Evolutionary conservation across 108 stramenopile genomes (phyloP), one percentile per base, ranked within the genome.

Genomic region (Bacterosira constricta): DNA sequence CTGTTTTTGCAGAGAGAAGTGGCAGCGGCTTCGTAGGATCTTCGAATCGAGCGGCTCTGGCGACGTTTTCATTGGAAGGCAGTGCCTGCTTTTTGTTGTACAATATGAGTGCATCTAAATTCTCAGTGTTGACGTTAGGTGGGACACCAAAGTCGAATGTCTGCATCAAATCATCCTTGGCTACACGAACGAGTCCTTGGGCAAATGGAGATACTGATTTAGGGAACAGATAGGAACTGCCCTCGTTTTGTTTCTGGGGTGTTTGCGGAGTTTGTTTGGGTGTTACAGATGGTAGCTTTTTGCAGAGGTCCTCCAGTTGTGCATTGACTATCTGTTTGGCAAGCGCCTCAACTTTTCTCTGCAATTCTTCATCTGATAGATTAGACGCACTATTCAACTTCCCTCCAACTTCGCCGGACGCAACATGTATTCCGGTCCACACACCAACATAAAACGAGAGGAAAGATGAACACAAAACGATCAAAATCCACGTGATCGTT

Each of bases 71-170:
- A 27, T 52, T 15, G 47, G 66, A 61, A 26, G 77, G 77, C 46
- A 70, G 31, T 12, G 77, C 68, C 8, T 31, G 0, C 39, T 61
- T 44, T 8, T 15, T 50, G 26, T 64, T 70, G 69, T 78, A 78
- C 13, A 78, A 35, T 9, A 78, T 78, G 51, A 78, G 52, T 38
- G 69, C 69, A 63, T 78, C 69, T 15, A 39, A 39, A 70, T 49
- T 21, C 31, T 66, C 46, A 2, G 55, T 58, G 62, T 55, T 53
- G 26, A 52, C 13, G 30, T 75, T 70, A 20, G 68, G 67, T 1
- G 79, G 74, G 7, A 75, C 66, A 15, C 74, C 74, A 23, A 69
- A 69, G 39, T 75, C 74, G 52, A 58, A 75, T 23, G 59, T 75
- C 7, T 60, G 13, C 34, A 61, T 35, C 39, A 71, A 27, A 25